These are phyloP conservation scores for Auxenochlorella protothecoides DNA, from an alignment of 139 green algal species.

Conservation along the genomic window DNA sequence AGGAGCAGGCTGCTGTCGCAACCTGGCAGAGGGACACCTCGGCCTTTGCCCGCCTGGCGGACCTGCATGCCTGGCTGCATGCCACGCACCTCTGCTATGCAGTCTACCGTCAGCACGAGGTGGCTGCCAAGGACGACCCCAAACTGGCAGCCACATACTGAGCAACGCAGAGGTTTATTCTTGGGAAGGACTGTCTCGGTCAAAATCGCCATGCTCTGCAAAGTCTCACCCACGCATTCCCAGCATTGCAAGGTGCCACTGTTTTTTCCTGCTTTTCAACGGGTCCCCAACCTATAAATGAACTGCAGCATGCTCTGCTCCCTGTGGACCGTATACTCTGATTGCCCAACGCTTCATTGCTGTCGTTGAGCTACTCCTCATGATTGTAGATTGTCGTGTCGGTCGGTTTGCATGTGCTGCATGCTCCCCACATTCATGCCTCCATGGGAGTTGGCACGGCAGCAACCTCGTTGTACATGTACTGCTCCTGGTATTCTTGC, in stretches of 20 bases:
- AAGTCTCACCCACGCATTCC: not conserved
- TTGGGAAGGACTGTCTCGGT: not conserved
- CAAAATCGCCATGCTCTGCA: not conserved
- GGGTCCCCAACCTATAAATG: too few relatives aligned
- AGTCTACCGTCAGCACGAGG: conserved; percentile 26
- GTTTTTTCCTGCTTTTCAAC: too few relatives aligned
- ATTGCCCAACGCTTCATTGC: too few relatives aligned
- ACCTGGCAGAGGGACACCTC: conserved; percentile 33
- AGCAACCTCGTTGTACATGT: conserved; percentile 95
- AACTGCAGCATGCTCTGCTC: too few relatives aligned
- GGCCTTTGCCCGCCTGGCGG: conserved; percentile 25
- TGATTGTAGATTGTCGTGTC: conserved; percentile 1
- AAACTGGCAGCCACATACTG: conserved; percentile 14
- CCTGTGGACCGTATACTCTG: too few relatives aligned
- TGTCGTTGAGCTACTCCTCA: not conserved
- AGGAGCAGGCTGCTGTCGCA: conserved; percentile 37
- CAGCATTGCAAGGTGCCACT: too few relatives aligned
- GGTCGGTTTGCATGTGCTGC: too few relatives aligned
- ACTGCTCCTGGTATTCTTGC: conserved; percentile 93
- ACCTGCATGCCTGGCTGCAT: conserved; percentile 59
- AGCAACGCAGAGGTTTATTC: not conserved
- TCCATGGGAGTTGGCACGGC: not conserved
- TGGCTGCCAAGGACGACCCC: conserved; percentile 5
- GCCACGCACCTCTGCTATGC: conserved; percentile 67
- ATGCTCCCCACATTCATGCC: too few relatives aligned